Base-by-base conservation (phyloP, 2,329 filamentous ascomycete species). In the Neonectria punicea region DNA sequence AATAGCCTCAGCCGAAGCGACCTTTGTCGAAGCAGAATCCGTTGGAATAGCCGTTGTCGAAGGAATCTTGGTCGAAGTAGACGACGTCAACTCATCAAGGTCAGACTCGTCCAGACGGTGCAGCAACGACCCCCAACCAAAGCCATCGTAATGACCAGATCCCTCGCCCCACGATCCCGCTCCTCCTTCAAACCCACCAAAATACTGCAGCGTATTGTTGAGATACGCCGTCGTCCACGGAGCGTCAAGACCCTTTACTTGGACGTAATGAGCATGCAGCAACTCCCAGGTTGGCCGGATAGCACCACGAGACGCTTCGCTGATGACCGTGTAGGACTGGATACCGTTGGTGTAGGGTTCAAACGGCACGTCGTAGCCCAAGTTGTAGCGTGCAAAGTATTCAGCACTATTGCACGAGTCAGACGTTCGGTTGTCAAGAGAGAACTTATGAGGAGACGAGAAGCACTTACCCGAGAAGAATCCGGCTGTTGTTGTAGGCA, bases 311-410 rank as follows among this genome's bases (percentile, higher is more conserved):
- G 65, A 67, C 5, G 43, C 20, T 0, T 44, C 44, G 36, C 65
- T 67, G 22, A 67, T 67, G 1, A 18, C 41, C 1, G 39, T 50
- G 39, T 67, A 69, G 4, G 47, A 58, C 3, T 63, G 58, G 22
- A 67, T 50, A 18, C 63, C 66, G 14, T 70, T 70, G 18, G 63
- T 63, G 10, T 70, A 70, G 0, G 68, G 58, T 22, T 69, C 60
- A 20, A 70, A 70, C 0, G 68, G 69, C 0, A 70, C 68, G 9
- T 70, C 60, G 7, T 69, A 34, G 7, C 56, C 63, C 9, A 70
- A 16, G 20, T 70, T 70, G 14, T 70, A 70, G 13, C 61, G 46
- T 0, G 66, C 58, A 16, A 61, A 67, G 18, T 70, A 70, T 2
- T 70, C 68, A 0, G 68, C 68, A 13, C 69, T 70, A 14, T 2